Conservation (phyloP, 352 stramenopile species). For the Globisporangium cystogenes region DNA sequence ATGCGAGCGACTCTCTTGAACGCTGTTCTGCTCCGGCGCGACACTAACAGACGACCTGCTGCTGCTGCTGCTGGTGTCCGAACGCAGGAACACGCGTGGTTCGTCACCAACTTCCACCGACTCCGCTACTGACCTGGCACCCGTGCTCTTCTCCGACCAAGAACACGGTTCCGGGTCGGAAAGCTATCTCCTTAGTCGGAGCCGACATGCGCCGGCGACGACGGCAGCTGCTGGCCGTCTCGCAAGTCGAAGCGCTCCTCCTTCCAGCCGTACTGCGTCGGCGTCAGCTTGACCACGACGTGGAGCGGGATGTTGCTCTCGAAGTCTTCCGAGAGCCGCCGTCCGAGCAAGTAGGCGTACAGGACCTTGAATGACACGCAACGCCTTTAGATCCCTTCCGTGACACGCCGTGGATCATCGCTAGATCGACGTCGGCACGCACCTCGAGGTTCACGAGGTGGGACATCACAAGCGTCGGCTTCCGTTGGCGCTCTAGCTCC, state of each 20-base stretch:
- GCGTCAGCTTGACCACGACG: constrained; percentile 40
- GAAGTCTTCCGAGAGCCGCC: constrained; percentile 19
- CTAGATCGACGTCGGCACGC: neutral
- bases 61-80: neutral
- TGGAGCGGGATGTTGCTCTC: constrained; percentile 35
- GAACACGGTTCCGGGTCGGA: neutral
- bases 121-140: constrained; percentile 24
- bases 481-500: constrained; percentile 34
- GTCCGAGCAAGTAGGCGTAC: constrained; percentile 36
- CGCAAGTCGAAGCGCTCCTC: constrained; percentile 40
- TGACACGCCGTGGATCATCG: neutral
- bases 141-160: neutral
- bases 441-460: constrained; percentile 40
- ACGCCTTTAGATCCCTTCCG: neutral
- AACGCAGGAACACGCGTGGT: constrained; percentile 45
- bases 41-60: neutral
- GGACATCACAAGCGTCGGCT: constrained; percentile 33
- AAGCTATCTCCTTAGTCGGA: neutral
- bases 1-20: neutral
- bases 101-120: constrained; percentile 60
- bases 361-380: constrained; percentile 15
- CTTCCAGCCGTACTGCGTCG: constrained; percentile 40
- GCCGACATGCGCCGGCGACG: constrained; percentile 1
- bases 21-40: neutral
- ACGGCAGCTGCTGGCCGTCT: neutral